Conservation (phyloP, 371 early-diverging fungal genomes). For the Syncephalastrum sp. region DNA sequence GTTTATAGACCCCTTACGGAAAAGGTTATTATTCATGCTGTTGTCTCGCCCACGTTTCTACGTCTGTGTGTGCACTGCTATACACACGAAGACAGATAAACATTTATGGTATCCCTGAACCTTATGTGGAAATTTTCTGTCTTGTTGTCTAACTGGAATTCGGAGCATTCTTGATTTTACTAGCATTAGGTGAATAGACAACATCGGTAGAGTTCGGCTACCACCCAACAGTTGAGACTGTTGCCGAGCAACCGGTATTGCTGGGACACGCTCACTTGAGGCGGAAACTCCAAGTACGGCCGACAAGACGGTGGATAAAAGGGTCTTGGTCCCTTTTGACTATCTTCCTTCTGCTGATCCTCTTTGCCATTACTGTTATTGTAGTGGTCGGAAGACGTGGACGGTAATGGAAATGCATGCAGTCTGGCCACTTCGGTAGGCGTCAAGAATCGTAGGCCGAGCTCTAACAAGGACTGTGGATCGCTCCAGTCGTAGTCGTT, state of each 20-base stretch:
- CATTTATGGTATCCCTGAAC: neutral
- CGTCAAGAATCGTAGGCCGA: conserved; percentile 74
- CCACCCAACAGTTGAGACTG: conserved; percentile 71
- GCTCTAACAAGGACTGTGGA: conserved; percentile 43
- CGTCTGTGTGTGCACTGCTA: conserved; percentile 1
- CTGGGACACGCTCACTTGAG: conserved; percentile 48
- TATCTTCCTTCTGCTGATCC: neutral
- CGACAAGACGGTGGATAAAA: conserved; percentile 19
- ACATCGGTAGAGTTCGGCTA: conserved; percentile 58
- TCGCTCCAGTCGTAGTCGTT: conserved; percentile 50
- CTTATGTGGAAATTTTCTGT: no score
- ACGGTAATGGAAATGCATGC: conserved; percentile 69
- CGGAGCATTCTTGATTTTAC: conserved; percentile 2
- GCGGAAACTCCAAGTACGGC: conserved; percentile 54
- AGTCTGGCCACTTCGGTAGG: conserved; percentile 75
- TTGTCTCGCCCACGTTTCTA: neutral
- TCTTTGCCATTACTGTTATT: conserved; percentile 7
- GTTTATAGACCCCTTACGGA: no score
- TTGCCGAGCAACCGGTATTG: conserved; percentile 73
- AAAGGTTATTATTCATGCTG: neutral
- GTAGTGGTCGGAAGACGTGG: no score
- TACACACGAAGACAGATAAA: neutral
- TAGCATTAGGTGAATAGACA: neutral
- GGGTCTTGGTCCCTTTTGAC: conserved; percentile 2
- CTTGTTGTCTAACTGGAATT: no score